Conservation (phyloP, 805 yeast species). For the Yarrowia osloensis region DNA sequence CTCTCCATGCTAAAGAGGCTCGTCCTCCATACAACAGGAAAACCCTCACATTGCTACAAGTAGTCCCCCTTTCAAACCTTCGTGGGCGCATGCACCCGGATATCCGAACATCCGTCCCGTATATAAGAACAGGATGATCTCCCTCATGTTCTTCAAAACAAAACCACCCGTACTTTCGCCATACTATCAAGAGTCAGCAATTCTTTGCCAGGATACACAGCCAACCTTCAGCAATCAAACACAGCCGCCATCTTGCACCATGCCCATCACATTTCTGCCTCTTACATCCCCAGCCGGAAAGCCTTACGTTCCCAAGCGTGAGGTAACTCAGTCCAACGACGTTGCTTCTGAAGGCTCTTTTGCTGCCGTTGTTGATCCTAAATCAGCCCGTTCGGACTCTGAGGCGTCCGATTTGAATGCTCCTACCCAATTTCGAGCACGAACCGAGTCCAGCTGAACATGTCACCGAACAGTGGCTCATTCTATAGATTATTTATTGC, state of each 20-base stretch:
- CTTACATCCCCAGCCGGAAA: conserved; percentile 7
- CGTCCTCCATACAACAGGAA: neutral
- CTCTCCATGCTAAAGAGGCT: neutral
- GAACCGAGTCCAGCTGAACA: conserved; percentile 13
- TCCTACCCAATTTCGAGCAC: conserved; percentile 9
- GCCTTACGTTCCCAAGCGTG: conserved; percentile 18
- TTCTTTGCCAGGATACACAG: neutral
- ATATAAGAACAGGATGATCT: neutral
- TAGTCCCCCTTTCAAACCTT: conserved; percentile 17
- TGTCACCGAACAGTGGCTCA: neutral
- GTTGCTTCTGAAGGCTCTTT: conserved; percentile 4
- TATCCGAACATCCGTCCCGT: neutral
- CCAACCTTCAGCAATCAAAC: neutral
- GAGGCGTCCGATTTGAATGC: conserved; percentile 1
- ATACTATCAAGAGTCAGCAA: too few relatives aligned
- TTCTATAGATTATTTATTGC: conserved; percentile 6
- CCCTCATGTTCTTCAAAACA: neutral
- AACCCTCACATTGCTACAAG: conserved; percentile 15
- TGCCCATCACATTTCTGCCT: conserved; percentile 19
- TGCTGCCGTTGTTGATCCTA: neutral
- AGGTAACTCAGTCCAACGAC: neutral
- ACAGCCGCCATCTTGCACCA: neutral
- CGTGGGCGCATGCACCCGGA: neutral
- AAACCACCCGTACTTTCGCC: neutral
- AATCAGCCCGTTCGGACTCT: neutral